Percentiles rank a stretch among this genome's conserved stretches.
Conservation (phyloP, 805 yeast species). For the Candida patagonica region DNA sequence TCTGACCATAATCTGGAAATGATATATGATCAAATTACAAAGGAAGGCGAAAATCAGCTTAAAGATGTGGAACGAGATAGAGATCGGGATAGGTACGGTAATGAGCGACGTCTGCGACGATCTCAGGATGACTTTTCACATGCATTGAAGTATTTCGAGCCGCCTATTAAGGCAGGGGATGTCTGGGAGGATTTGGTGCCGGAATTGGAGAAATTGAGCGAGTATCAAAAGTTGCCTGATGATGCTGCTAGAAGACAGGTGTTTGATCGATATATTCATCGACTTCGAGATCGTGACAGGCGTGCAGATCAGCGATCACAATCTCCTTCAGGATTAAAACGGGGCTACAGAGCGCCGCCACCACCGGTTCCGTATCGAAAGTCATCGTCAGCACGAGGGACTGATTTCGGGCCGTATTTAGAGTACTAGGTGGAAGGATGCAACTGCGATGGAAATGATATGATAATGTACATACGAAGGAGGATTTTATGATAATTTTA, state of each 20-base stretch:
- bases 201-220: constrained; percentile 25
- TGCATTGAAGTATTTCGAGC: constrained; percentile 24
- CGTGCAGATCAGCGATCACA: not conserved
- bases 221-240: constrained; percentile 29
- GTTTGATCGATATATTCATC: constrained; percentile 29
- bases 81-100: constrained; percentile 22
- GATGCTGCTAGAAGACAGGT: constrained; percentile 25
- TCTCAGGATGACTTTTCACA: constrained; percentile 25
- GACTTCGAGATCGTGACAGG: constrained; percentile 20
- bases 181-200: constrained; percentile 32
- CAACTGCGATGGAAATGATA: not conserved
- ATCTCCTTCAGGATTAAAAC: not conserved
- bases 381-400: constrained; percentile 8
- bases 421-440: constrained; percentile 11
- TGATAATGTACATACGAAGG: no score
- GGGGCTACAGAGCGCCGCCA: not conserved
- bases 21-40: constrained; percentile 3
- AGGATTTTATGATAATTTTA: no score
- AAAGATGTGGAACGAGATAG: constrained; percentile 9
- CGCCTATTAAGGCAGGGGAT: constrained; percentile 23
- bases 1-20: constrained; percentile 15
- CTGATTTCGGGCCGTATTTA: constrained; percentile 14
- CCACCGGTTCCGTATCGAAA: not conserved
- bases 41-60: constrained; percentile 1
- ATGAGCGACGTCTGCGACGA: constrained; percentile 23